These are phyloP conservation scores for Penicillium hesseltinei DNA, from an alignment of 2,329 filamentous ascomycete species.

Conservation along the genomic window DNA sequence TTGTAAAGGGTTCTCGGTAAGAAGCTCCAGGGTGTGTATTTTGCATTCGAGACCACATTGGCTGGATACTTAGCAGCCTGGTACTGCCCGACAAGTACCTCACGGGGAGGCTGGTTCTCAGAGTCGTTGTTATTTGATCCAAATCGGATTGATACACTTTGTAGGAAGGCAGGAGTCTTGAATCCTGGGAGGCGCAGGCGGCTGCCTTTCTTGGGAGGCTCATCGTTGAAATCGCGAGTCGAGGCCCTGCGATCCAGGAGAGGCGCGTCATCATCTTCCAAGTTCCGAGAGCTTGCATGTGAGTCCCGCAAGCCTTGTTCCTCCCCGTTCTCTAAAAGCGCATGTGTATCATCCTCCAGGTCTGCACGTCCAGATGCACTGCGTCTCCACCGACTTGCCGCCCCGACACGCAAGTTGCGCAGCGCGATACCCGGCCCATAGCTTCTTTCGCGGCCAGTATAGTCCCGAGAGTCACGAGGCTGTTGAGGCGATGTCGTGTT, in stretches of 20 bases:
- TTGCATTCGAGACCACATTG: constrained; percentile 93
- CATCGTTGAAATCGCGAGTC: constrained; percentile 31
- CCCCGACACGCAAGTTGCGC: constrained; percentile 52
- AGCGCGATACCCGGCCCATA: constrained; percentile 45
- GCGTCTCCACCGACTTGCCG: constrained; percentile 44
- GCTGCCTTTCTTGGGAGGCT: constrained; percentile 50
- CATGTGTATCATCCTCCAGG: constrained; percentile 63
- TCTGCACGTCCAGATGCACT: constrained; percentile 36
- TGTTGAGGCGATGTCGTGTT: constrained; percentile 26
- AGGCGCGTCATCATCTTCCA: constrained; percentile 70
- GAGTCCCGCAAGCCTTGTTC: constrained; percentile 57
- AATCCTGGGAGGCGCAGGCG: constrained; percentile 67
- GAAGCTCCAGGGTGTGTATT: constrained; percentile 94
- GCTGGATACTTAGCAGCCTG: constrained; percentile 78
- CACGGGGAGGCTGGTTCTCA: constrained; percentile 59
- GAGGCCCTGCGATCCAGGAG: constrained; percentile 54
- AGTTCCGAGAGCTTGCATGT: constrained; percentile 54
- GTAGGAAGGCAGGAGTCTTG: constrained; percentile 47
- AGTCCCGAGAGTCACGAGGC: constrained; percentile 29
- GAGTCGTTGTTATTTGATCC: constrained; percentile 43
- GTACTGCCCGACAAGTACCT: constrained; percentile 69
- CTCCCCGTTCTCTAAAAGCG: constrained; percentile 64
- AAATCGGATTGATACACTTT: constrained; percentile 21
- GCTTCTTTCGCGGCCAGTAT: constrained; percentile 24
- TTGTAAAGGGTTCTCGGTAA: constrained; percentile 93